A percentile compares a stretch with the other conserved stretches of the same genome.
Evolutionary conservation across 225 moss, liverwort and hornwort species (phyloP).

Genomic region (Bryum argenteum): DNA sequence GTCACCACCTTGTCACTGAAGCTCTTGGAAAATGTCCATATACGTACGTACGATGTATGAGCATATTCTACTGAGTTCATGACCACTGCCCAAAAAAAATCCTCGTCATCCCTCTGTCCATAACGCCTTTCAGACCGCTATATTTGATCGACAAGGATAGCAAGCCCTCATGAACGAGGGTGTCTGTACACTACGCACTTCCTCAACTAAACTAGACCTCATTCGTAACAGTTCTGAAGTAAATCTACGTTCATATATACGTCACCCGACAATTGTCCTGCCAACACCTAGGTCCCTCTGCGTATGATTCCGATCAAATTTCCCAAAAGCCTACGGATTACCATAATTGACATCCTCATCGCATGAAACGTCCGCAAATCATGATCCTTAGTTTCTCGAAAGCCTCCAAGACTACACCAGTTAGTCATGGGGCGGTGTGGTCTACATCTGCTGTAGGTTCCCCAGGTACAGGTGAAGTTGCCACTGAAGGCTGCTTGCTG

Average conservation of each 20-base stretch:
- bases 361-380: constrained; percentile 23
- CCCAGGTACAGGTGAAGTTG: constrained; percentile 51
- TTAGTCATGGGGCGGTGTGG: constrained; percentile 46
- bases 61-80: constrained; percentile 9
- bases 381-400: constrained; percentile 22
- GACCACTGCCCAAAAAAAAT: constrained; percentile 13
- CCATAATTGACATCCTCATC: constrained; percentile 25
- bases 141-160: not conserved
- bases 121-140: not conserved
- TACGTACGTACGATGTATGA: not conserved
- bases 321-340: constrained; percentile 16
- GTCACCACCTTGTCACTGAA: constrained; percentile 11
- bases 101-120: not conserved
- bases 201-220: constrained; percentile 28
- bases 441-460: constrained; percentile 43
- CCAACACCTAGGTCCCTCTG: constrained; percentile 19
- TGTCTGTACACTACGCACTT: not conserved
- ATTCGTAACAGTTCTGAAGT: constrained; percentile 11
- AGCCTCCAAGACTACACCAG: constrained; percentile 32
- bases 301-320: constrained; percentile 18
- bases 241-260: not conserved
- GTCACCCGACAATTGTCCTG: constrained; percentile 19
- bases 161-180: not conserved
- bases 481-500: constrained; percentile 23
- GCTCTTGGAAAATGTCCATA: constrained; percentile 19